Percentiles rank a stretch among this genome's conserved stretches.
Evolutionary conservation across 2,329 filamentous ascomycete species (phyloP).

Genomic region (Mycosphaerella arachidis): DNA sequence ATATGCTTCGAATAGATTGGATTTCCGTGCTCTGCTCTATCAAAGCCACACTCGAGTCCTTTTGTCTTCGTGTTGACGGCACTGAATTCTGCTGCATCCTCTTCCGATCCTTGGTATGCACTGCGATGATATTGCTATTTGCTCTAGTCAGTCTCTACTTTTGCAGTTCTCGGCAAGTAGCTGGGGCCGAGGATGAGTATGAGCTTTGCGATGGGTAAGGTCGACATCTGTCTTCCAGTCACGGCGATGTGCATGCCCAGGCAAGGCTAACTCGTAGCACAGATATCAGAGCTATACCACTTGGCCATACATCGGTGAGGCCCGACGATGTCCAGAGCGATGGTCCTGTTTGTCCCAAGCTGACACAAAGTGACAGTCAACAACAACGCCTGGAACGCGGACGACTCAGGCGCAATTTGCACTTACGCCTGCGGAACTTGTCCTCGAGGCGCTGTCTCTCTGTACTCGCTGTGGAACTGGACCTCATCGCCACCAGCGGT

Average conservation of each 20-base stretch:
- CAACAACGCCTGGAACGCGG: constrained; percentile 18
- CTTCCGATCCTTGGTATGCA: constrained; percentile 9
- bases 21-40: background rate
- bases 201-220: constrained; percentile 11
- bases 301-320: constrained; percentile 5
- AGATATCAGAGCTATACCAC: constrained; percentile 9
- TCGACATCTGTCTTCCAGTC: background rate
- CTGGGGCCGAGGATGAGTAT: constrained; percentile 2
- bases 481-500: constrained; percentile 11
- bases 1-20: constrained; percentile 6
- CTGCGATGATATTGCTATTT: constrained; percentile 8
- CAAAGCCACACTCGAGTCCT: background rate
- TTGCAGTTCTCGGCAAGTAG: background rate
- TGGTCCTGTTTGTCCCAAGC: background rate
- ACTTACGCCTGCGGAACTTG: constrained; percentile 9
- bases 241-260: too few relatives aligned
- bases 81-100: constrained; percentile 1
- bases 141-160: background rate
- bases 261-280: constrained; percentile 1
- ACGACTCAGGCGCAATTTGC: constrained; percentile 12
- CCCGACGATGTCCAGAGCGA: background rate
- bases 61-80: background rate
- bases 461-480: constrained; percentile 16
- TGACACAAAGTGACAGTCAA: constrained; percentile 11
- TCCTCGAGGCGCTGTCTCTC: constrained; percentile 6